Conservation (phyloP, 495 filamentous ascomycete genomes). For the Xylaria sp. region DNA sequence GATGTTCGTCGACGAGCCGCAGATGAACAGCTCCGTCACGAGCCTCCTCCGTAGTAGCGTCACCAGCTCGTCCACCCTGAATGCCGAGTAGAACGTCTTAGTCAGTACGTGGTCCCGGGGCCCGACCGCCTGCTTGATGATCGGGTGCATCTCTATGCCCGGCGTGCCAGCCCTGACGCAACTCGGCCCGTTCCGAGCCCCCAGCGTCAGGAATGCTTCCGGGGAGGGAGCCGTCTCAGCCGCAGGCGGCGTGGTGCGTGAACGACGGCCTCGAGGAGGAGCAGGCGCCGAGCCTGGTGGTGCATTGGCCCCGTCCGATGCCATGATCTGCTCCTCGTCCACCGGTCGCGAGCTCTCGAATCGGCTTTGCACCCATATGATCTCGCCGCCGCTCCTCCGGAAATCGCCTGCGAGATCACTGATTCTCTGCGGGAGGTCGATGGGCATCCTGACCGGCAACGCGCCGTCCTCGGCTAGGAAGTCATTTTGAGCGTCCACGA, state of each 20-base stretch:
- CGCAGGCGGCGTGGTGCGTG: constrained; percentile 27
- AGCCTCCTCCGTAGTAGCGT: constrained; percentile 75
- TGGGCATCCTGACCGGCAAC: constrained; percentile 67
- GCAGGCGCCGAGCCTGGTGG: constrained; percentile 26
- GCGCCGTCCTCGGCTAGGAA: constrained; percentile 76
- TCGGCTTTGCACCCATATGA: constrained; percentile 87
- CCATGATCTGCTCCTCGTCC: constrained; percentile 59
- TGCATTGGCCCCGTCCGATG: constrained; percentile 37
- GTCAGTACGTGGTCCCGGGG: constrained; percentile 70
- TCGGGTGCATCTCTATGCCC: constrained; percentile 72
- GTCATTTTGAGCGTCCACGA: constrained; percentile 93
- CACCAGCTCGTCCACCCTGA: constrained; percentile 75
- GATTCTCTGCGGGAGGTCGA: constrained; percentile 72
- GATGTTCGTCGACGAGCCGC: constrained; percentile 86
- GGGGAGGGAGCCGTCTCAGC: constrained; percentile 30
- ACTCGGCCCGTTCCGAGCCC: constrained; percentile 49
- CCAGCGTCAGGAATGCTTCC: constrained; percentile 52
- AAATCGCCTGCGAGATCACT: constrained; percentile 73
- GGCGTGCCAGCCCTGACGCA: constrained; percentile 66
- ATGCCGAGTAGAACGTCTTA: constrained; percentile 90
- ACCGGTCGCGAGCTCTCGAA: constrained; percentile 67
- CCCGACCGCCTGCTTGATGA: constrained; percentile 63
- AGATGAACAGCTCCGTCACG: constrained; percentile 90
- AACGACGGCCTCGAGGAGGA: constrained; percentile 33
- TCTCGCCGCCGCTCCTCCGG: constrained; percentile 71